A percentile compares a stretch with the other conserved stretches of the same genome.
These are phyloP conservation scores for Colletotrichum sp. DNA, from an alignment of 2,329 filamentous ascomycete genomes.

Conservation along the genomic window DNA sequence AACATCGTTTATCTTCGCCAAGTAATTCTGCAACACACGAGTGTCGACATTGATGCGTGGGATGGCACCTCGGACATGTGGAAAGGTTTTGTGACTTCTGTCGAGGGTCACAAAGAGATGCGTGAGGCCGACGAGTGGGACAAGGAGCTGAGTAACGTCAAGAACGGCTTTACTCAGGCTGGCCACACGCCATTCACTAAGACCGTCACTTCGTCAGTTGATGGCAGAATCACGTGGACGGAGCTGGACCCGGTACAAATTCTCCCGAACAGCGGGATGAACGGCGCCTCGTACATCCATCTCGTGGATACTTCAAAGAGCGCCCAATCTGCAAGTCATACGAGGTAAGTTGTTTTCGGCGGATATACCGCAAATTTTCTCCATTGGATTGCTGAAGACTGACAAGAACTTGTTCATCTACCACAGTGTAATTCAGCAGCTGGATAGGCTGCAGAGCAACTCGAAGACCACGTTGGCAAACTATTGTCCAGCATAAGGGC, in stretches of 20 bases:
- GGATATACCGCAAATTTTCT: not conserved
- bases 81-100: not conserved
- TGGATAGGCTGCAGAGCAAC: not conserved
- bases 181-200: not conserved
- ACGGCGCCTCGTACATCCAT: not conserved
- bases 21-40: not conserved
- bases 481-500: not conserved
- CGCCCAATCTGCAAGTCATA: not conserved
- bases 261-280: not conserved
- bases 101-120: not conserved
- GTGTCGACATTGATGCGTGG: not conserved
- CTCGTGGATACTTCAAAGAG: not conserved
- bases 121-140: not conserved
- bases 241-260: not conserved
- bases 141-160: not conserved
- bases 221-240: not conserved
- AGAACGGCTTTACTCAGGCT: not conserved
- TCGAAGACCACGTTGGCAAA: not conserved
- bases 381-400: not conserved
- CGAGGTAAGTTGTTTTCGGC: not conserved
- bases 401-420: not conserved
- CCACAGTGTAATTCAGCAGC: not conserved
- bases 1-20: not conserved
- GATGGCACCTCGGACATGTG: not conserved
- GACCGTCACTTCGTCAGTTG: not conserved